A percentile compares a stretch with the other conserved stretches of the same genome.
These are phyloP conservation scores for Cocos nucifera DNA, from an alignment of 176 grass and related monocot species.

Conservation along the genomic window DNA sequence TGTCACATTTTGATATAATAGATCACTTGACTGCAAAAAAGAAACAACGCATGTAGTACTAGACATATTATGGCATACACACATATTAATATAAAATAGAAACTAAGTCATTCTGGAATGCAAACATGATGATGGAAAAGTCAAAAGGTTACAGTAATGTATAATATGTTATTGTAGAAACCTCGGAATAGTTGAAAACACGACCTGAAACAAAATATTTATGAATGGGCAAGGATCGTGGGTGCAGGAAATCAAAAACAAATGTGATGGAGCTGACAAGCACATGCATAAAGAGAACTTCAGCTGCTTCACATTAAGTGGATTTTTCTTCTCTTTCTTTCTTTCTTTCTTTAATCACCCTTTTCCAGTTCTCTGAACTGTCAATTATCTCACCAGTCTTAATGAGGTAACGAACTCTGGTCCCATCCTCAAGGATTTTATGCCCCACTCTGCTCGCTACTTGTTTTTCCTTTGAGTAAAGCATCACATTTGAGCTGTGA, in stretches of 20 bases:
- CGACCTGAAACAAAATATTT: no score
- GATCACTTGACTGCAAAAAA: no score
- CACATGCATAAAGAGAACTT: neutral
- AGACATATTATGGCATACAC: no score
- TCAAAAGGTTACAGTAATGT: no score
- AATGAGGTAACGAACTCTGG: slow-evolving; percentile 69
- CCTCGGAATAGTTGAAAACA: no score
- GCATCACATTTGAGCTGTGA: slow-evolving; percentile 98
- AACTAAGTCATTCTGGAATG: no score
- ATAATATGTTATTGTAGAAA: no score
- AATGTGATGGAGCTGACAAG: neutral
- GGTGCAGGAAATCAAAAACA: neutral
- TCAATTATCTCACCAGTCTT: slow-evolving; percentile 86
- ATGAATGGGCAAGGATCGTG: no score
- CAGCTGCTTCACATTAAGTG: neutral
- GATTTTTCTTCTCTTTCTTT: neutral
- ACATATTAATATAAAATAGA: no score
- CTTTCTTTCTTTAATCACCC: slow-evolving; percentile 61
- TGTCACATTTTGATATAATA: no score
- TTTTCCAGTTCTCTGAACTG: slow-evolving; percentile 62
- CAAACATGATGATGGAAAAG: no score
- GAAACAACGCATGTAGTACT: no score
- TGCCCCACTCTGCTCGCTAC: slow-evolving; percentile 76
- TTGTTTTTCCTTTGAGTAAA: slow-evolving; percentile 79
- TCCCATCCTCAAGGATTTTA: slow-evolving; percentile 75